Conservation (phyloP, 768 basidiomycete species). For the Hortiboletus campestris region DNA sequence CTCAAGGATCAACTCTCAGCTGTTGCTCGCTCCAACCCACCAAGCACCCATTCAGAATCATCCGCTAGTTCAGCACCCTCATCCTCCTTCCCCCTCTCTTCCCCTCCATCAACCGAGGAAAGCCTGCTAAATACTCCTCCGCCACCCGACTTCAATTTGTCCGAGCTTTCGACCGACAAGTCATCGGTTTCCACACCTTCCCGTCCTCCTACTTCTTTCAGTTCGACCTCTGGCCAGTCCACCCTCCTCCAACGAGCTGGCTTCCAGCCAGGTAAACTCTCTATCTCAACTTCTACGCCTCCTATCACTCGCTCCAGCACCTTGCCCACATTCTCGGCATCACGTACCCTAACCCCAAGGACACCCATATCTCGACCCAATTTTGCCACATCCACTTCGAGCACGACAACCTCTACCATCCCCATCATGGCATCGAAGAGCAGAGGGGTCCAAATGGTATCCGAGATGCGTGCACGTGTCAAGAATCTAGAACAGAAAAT, state of each 20-base stretch:
- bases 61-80: conserved; percentile 29
- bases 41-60: conserved; percentile 25
- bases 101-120: conserved; percentile 41
- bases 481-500: conserved; percentile 82
- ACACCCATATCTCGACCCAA: conserved; percentile 41
- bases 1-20: conserved; percentile 70
- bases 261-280: conserved; percentile 45
- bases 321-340: conserved; percentile 48
- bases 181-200: conserved; percentile 37
- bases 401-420: conserved; percentile 29
- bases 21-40: conserved; percentile 35
- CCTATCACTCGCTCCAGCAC: conserved; percentile 58
- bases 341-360: conserved; percentile 45
- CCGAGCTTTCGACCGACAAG: conserved; percentile 52
- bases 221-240: conserved; percentile 41
- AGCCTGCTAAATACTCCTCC: conserved; percentile 57
- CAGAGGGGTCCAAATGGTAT: conserved; percentile 89
- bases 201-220: conserved; percentile 30
- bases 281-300: conserved; percentile 41
- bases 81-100: conserved; percentile 36
- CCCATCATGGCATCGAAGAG: conserved; percentile 57
- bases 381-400: conserved; percentile 40
- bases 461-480: conserved; percentile 86
- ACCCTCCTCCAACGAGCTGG: conserved; percentile 51
- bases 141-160: conserved; percentile 58